Evolutionary conservation across 805 yeast species (phyloP).

Genomic region (Ogataea salicorniae): DNA sequence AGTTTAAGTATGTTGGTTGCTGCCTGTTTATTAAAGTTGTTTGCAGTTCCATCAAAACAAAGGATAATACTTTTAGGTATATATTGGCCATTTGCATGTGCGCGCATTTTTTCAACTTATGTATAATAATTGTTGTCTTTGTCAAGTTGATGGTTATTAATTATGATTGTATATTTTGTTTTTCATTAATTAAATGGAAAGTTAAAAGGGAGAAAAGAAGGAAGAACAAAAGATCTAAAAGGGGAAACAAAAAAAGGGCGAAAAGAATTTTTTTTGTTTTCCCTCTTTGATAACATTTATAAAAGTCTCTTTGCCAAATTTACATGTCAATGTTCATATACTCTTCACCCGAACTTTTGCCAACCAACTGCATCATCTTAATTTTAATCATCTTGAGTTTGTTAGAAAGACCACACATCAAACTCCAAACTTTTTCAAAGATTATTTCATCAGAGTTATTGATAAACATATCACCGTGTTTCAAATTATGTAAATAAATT

Average conservation of each 20-base stretch:
- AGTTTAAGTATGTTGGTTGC: conserved; percentile 51
- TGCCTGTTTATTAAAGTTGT: conserved; percentile 51
- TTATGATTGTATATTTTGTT: too few species aligned
- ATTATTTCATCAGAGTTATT: conserved; percentile 17
- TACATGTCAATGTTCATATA: background rate
- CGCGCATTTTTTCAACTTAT: too few species aligned
- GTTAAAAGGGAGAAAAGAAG: background rate
- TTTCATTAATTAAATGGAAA: too few species aligned
- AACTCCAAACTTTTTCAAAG: conserved; percentile 15
- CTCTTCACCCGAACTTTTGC: background rate
- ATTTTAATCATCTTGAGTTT: background rate
- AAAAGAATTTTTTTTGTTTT: too few species aligned
- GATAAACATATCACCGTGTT: conserved; percentile 24
- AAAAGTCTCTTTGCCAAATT: too few species aligned
- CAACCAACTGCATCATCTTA: background rate
- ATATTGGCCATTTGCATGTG: background rate
- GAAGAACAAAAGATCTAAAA: background rate
- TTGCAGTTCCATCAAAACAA: conserved; percentile 62
- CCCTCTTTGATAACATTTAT: too few species aligned
- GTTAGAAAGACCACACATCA: conserved; percentile 6
- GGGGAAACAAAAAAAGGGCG: background rate
- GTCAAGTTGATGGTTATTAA: too few species aligned
- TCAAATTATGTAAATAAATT: conserved; percentile 26
- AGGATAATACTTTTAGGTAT: conserved; percentile 41
- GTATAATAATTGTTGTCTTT: too few species aligned